Evolutionary conservation across 768 basidiomycete genomes (phyloP).

Genomic region (Hericium erinaceus): DNA sequence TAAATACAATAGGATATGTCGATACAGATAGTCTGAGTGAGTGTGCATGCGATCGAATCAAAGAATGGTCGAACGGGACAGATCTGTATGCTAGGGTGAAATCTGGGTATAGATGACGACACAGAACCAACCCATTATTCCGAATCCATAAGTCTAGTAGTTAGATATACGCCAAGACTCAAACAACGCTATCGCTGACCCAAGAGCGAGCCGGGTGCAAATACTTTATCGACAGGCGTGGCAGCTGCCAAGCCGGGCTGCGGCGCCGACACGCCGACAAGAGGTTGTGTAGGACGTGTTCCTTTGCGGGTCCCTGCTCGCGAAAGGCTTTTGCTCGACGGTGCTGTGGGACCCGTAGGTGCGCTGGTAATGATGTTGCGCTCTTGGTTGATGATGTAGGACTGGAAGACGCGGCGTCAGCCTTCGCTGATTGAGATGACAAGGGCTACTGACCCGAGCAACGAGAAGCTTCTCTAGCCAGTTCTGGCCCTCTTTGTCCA

Average conservation of each 20-base stretch:
- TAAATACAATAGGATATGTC: not conserved
- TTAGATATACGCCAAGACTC: too few species aligned
- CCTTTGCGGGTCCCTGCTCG: constrained; percentile 30
- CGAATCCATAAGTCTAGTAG: not conserved
- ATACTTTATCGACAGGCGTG: constrained; percentile 33
- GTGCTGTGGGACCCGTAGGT: constrained; percentile 10
- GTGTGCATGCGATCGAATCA: not conserved
- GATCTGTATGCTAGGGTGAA: not conserved
- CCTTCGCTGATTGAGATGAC: not conserved
- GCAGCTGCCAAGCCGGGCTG: constrained; percentile 17
- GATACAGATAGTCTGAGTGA: constrained; percentile 1
- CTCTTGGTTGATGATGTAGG: constrained; percentile 77
- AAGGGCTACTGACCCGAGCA: constrained; percentile 55
- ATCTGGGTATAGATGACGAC: not conserved
- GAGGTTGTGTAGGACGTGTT: constrained; percentile 35
- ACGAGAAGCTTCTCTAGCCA: constrained; percentile 80
- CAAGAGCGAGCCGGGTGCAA: constrained; percentile 71
- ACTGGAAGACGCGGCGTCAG: constrained; percentile 32
- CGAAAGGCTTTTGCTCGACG: constrained; percentile 24
- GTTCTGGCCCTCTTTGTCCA: constrained; percentile 57
- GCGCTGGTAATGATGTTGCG: constrained; percentile 54
- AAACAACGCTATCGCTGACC: constrained; percentile 33
- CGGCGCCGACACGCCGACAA: constrained; percentile 38
- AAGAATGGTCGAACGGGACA: not conserved
- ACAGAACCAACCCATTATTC: constrained; percentile 22